A percentile compares a stretch with the other conserved stretches of the same genome.
Conservation (phyloP, 192 early-diverging fungal genomes). For the Powellomyces hirtus region DNA sequence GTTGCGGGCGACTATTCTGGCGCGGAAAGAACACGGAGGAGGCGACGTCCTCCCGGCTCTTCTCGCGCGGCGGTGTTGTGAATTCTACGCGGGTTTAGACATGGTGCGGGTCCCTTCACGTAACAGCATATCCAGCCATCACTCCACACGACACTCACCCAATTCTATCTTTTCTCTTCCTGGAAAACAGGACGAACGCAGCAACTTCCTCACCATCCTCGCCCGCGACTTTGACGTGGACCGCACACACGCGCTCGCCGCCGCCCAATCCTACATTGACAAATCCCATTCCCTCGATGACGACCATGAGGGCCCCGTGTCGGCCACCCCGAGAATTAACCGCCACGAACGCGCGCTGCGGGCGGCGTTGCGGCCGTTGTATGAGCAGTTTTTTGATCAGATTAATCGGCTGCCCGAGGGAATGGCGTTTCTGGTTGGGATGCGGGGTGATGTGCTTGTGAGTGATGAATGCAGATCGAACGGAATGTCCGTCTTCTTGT, state of each 20-base stretch:
- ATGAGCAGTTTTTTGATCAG: conserved; percentile 73
- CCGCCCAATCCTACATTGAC: conserved; percentile 12
- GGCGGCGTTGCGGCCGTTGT: conserved; percentile 63
- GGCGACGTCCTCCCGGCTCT: conserved; percentile 34
- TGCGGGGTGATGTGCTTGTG: conserved; percentile 75
- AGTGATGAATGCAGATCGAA: too few relatives aligned
- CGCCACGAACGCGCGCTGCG: conserved; percentile 58
- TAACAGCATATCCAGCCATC: too few relatives aligned
- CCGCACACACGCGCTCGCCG: background rate
- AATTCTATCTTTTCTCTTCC: background rate
- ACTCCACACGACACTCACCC: too few relatives aligned
- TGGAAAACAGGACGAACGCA: conserved; percentile 5
- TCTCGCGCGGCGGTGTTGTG: conserved; percentile 29
- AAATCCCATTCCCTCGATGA: background rate
- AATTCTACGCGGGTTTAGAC: conserved; percentile 31
- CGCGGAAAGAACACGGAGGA: conserved; percentile 19
- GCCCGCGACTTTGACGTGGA: conserved; percentile 27
- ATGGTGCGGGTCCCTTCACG: conserved; percentile 30
- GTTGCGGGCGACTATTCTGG: conserved; percentile 11
- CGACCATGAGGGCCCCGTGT: background rate
- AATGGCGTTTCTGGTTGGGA: conserved; percentile 74
- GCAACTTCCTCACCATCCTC: conserved; percentile 20
- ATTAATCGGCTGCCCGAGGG: conserved; percentile 76
- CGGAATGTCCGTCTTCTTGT: too few relatives aligned
- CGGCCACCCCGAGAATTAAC: conserved; percentile 15